These are phyloP conservation scores for Lactifluus echinatus DNA, from an alignment of 768 basidiomycete genomes.

Conservation along the genomic window DNA sequence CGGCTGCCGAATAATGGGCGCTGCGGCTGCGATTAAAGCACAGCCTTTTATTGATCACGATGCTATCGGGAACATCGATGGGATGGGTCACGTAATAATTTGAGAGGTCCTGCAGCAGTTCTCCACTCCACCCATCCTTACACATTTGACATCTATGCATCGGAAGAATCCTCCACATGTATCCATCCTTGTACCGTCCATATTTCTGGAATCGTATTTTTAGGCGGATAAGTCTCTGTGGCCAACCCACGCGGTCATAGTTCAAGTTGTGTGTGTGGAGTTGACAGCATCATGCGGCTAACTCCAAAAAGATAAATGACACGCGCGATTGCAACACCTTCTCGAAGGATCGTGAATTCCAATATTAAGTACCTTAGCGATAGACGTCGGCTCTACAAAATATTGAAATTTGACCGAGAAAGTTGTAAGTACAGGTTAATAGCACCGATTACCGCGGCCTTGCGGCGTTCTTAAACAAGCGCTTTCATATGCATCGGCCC, in stretches of 20 bases:
- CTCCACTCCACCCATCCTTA: conserved; percentile 9
- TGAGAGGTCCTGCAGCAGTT: conserved; percentile 4
- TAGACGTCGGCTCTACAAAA: conserved; percentile 15
- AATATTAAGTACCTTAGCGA: conserved; percentile 15
- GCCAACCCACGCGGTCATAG: conserved; percentile 1
- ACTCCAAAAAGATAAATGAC: conserved; percentile 20
- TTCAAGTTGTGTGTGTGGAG: conserved; percentile 5
- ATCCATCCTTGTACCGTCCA: conserved; percentile 12
- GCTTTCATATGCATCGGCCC: conserved; percentile 7
- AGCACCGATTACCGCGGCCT: conserved; percentile 16
- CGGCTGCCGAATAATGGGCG: conserved; percentile 18
- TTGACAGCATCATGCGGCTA: conserved; percentile 19
- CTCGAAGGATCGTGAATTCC: conserved; percentile 17
- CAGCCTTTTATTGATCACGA: conserved; percentile 17
- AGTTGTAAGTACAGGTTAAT: not conserved
- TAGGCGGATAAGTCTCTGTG: conserved; percentile 9
- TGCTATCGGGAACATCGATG: conserved; percentile 18
- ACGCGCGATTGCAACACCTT: conserved; percentile 11
- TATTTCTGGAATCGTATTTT: conserved; percentile 14
- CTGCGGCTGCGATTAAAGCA: conserved; percentile 17
- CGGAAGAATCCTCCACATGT: conserved; percentile 8
- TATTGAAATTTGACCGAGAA: conserved; percentile 12
- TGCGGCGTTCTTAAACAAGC: conserved; percentile 13
- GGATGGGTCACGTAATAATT: conserved; percentile 17
- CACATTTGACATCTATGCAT: conserved; percentile 1